These are phyloP conservation scores for Pseudoturritis turrita DNA, from an alignment of 345 rosid species.

Conservation along the genomic window DNA sequence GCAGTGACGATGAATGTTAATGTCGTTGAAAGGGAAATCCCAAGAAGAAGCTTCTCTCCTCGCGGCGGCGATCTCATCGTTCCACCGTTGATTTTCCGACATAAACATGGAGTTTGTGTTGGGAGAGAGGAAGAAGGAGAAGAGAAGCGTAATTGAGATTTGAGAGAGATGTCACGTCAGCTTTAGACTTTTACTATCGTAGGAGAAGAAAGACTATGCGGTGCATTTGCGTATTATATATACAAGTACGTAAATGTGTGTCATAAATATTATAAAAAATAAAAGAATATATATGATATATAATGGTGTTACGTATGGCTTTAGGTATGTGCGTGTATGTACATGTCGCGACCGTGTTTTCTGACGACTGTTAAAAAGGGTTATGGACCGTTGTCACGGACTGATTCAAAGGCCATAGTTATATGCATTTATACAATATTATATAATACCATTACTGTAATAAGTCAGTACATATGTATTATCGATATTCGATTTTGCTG, in stretches of 20 bases:
- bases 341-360: slow-evolving; percentile 35
- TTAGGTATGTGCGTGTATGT: slow-evolving; percentile 30
- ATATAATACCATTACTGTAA: not conserved
- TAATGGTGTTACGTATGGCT: slow-evolving; percentile 33
- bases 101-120: slow-evolving; percentile 9
- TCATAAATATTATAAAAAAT: not conserved
- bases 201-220: slow-evolving; percentile 19
- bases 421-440: slow-evolving; percentile 9
- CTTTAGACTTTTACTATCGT: slow-evolving; percentile 11
- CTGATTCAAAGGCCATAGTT: slow-evolving; percentile 16
- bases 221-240: slow-evolving; percentile 19
- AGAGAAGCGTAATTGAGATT: slow-evolving; percentile 2
- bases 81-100: slow-evolving; percentile 30
- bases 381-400: slow-evolving; percentile 33
- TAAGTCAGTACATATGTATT: slow-evolving; percentile 11
- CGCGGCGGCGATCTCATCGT: slow-evolving; percentile 16
- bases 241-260: slow-evolving; percentile 24
- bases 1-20: slow-evolving; percentile 24
- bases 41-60: slow-evolving; percentile 34
- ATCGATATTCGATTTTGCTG: slow-evolving; percentile 15
- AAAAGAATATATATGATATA: not conserved
- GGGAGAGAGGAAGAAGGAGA: slow-evolving; percentile 7
- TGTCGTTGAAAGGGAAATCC: slow-evolving; percentile 36
- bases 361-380: slow-evolving; percentile 32
- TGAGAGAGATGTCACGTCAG: slow-evolving; percentile 29